Evolutionary conservation across 2,329 filamentous ascomycete species (phyloP).

Genomic region (Cordyceps cicadae): DNA sequence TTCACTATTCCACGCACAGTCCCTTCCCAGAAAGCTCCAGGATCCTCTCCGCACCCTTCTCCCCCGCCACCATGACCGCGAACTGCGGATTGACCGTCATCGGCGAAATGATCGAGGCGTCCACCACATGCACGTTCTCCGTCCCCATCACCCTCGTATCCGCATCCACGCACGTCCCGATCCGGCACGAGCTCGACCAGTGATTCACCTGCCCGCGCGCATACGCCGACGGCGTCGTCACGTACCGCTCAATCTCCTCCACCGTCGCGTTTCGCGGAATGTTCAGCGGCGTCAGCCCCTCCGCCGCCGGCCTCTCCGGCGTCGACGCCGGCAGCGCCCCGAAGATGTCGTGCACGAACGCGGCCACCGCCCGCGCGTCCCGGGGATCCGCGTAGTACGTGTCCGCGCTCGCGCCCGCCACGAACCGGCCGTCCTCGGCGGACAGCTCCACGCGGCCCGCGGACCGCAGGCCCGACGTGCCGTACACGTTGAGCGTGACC

Average conservation of each 20-base stretch:
- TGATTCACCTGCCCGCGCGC: constrained; percentile 44
- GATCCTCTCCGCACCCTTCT: constrained; percentile 43
- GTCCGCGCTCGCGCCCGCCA: constrained; percentile 31
- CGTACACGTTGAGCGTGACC: constrained; percentile 49
- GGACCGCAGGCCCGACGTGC: constrained; percentile 45
- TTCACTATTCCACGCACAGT: background rate
- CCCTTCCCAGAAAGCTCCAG: background rate
- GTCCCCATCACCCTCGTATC: constrained; percentile 39
- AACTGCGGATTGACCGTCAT: constrained; percentile 48
- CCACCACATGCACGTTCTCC: constrained; percentile 42
- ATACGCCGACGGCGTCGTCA: constrained; percentile 39
- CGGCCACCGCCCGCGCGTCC: constrained; percentile 40
- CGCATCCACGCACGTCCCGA: constrained; percentile 41
- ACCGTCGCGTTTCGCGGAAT: constrained; percentile 35
- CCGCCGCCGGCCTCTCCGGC: constrained; percentile 20
- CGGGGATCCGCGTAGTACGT: constrained; percentile 40
- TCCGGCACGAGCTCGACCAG: constrained; percentile 43
- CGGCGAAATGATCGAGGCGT: constrained; percentile 40
- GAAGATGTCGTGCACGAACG: constrained; percentile 44
- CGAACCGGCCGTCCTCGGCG: constrained; percentile 29
- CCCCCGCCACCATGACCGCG: constrained; percentile 45
- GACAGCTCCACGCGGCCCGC: constrained; percentile 36
- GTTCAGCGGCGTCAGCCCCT: constrained; percentile 39
- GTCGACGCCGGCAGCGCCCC: constrained; percentile 26
- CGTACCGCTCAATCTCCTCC: constrained; percentile 41